Base-by-base conservation (phyloP, 768 basidiomycete genomes). In the Hygrophorus pudorinus region DNA sequence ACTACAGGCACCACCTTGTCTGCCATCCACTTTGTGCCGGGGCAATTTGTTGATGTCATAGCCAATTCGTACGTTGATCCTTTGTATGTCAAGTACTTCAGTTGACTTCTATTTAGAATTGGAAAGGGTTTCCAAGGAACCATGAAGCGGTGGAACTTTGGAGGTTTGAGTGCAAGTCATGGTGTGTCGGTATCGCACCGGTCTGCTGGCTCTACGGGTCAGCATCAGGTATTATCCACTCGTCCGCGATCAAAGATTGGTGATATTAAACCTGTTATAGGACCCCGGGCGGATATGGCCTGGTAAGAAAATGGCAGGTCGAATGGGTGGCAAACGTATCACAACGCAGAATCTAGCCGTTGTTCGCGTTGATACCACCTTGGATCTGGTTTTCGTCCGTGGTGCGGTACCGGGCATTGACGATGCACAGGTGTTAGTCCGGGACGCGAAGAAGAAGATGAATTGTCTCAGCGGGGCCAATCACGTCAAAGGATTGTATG, bases 251-350 rank as follows among this genome's bases (percentile, higher is more conserved):
- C 4, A 18, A 29, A 6, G 7, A 21, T 11, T 5, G 21, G 20
- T 17, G 18, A 17, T 21, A 12, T 2, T 34, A 6, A 33, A 20
- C 5, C 17, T 41, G 5, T 17, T 14, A 16, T 48, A 98, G 92
- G 92, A 96, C 56, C 94, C 96, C 18, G 96, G 96, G 38, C 81
- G 96, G 55, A 73, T 97, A 4, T 91, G 87, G 66, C 96, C 96
- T 3, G 96, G 96, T 30, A 96, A 92, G 68, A 98, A 97, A 71
- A 97, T 96, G 94, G 80, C 94, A 8, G 96, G 96, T 28, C 82
- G 81, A 17, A 81, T 97, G 71, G 96, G 96, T 40, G 84, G 80
- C 45, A 72, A 78, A 50, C 80, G 81, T 32, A 75, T 76, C 7
- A 98, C 94, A 6, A 72, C 74, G 11, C 91, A 94, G 56, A 98